These are phyloP conservation scores for Hyaloperonospora brassicae DNA, from an alignment of 352 stramenopile genomes.

Conservation along the genomic window DNA sequence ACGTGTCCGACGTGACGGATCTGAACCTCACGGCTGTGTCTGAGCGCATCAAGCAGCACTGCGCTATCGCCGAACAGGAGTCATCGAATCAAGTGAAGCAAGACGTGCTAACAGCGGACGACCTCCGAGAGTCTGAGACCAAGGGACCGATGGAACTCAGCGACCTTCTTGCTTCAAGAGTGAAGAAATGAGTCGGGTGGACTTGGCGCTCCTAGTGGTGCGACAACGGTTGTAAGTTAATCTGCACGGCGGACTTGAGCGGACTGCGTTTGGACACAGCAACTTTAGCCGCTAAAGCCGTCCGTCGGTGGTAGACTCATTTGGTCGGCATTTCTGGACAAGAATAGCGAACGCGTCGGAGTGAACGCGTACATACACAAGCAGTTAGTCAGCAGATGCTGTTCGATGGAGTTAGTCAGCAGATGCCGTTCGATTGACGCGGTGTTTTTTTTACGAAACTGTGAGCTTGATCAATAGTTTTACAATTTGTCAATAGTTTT, in stretches of 20 bases:
- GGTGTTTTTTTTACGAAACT: too few species aligned
- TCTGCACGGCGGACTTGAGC: conserved; percentile 8
- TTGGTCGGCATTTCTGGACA: conserved; percentile 6
- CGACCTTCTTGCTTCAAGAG: conserved; percentile 32
- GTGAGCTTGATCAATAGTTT: too few species aligned
- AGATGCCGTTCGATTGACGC: too few species aligned
- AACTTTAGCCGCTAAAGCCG: not conserved
- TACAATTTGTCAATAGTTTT: too few species aligned
- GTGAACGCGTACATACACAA: conserved; percentile 21
- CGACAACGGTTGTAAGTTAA: conserved; percentile 22
- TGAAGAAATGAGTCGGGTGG: conserved; percentile 5
- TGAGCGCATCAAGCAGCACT: conserved; percentile 44
- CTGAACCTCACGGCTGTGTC: conserved; percentile 50
- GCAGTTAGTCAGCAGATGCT: too few species aligned
- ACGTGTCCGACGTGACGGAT: conserved; percentile 27
- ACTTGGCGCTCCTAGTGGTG: conserved; percentile 2
- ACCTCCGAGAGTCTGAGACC: conserved; percentile 35
- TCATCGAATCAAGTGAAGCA: conserved; percentile 24
- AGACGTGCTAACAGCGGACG: conserved; percentile 43
- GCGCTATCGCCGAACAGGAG: conserved; percentile 24
- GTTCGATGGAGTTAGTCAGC: too few species aligned
- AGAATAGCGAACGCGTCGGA: conserved; percentile 17
- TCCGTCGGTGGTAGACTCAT: conserved; percentile 10
- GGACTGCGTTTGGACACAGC: not conserved
- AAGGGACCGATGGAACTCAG: conserved; percentile 39